Conservation (phyloP, 2,329 filamentous ascomycete genomes). For the Arthrobotrys iridis region DNA sequence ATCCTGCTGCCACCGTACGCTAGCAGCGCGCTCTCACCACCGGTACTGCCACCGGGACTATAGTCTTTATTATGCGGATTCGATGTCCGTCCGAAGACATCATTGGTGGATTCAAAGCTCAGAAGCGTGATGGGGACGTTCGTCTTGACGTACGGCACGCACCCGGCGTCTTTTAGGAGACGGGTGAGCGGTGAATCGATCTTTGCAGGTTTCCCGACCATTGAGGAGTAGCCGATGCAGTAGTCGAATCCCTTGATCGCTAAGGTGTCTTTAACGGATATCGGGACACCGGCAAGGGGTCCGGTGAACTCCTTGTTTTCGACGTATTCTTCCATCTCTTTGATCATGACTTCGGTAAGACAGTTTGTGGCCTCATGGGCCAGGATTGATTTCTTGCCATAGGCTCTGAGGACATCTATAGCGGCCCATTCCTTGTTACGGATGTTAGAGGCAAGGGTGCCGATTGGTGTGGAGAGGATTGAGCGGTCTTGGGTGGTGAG, state of each 20-base stretch:
- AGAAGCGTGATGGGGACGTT: constrained; percentile 86
- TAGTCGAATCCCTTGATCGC: constrained; percentile 84
- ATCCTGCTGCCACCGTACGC: constrained; percentile 84
- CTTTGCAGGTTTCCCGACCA: constrained; percentile 71
- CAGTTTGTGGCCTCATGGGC: constrained; percentile 90
- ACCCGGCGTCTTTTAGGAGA: constrained; percentile 85
- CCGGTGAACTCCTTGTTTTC: constrained; percentile 59
- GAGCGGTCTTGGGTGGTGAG: constrained; percentile 73
- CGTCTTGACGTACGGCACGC: constrained; percentile 92
- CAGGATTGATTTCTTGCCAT: constrained; percentile 84
- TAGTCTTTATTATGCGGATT: constrained; percentile 88
- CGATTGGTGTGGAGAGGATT: constrained; percentile 78
- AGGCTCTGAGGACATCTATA: constrained; percentile 79
- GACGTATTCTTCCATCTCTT: constrained; percentile 79
- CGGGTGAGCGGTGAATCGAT: constrained; percentile 78
- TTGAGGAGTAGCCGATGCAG: constrained; percentile 80
- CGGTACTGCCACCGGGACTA: constrained; percentile 88
- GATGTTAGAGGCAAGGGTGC: constrained; percentile 79
- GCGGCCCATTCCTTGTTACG: constrained; percentile 74
- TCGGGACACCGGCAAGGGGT: constrained; percentile 84
- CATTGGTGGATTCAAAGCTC: constrained; percentile 82
- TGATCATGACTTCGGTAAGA: constrained; percentile 84
- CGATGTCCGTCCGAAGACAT: constrained; percentile 81
- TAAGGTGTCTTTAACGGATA: constrained; percentile 84
- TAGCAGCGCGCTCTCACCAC: constrained; percentile 82